Percentiles rank a stretch among this genome's conserved stretches.
phyloP scores from a whole-genome alignment of 2,329 filamentous ascomycete genomes.

The Pestalotiopsis fici region DNA sequence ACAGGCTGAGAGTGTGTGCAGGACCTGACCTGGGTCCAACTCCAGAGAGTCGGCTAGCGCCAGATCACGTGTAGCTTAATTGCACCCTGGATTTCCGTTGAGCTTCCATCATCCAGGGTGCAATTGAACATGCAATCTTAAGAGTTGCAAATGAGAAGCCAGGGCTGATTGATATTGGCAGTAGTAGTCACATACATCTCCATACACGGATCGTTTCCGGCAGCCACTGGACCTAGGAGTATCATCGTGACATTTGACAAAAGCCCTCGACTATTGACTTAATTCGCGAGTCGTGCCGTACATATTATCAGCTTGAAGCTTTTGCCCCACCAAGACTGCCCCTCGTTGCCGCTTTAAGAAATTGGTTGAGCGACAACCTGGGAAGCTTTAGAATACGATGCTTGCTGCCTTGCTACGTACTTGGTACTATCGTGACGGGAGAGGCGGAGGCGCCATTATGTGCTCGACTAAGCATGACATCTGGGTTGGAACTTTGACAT shows the following conservation, averaged over 20 bases:
- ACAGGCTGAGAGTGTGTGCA: no score
- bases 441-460: not conserved
- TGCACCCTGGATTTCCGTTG: not conserved
- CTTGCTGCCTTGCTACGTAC: not conserved
- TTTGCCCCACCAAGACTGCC: constrained; percentile 61
- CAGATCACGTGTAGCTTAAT: constrained; percentile 10
- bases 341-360: constrained; percentile 64
- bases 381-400: not conserved
- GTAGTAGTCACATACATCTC: not conserved
- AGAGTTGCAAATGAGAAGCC: not conserved
- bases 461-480: not conserved
- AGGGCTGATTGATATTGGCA: not conserved
- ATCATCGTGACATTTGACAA: not conserved
- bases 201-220: not conserved
- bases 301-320: constrained; percentile 6
- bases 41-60: not conserved
- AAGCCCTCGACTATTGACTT: not conserved
- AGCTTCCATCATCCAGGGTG: not conserved
- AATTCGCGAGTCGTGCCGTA: not conserved
- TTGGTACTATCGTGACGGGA: not conserved
- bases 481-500: not conserved
- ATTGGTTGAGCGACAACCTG: not conserved
- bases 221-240: not conserved
- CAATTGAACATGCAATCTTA: not conserved
- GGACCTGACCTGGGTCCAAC: not conserved